Conservation (phyloP, 75 land plant genomes). For the Selaginella tamariscina region DNA sequence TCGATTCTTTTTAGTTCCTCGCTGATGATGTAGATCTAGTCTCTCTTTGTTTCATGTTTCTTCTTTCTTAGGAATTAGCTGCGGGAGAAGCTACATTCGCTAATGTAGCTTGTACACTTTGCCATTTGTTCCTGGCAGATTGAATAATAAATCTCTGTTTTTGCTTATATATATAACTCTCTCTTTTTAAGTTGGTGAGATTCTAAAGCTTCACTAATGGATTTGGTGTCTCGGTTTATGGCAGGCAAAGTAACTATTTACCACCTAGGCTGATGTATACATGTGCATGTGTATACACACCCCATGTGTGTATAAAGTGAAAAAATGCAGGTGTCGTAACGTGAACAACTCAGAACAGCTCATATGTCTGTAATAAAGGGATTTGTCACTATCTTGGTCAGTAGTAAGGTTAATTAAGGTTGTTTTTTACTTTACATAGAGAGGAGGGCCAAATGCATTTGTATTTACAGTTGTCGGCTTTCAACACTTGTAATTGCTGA, state of each 20-base stretch:
- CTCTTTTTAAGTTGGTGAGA: background rate
- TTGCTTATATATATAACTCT: background rate
- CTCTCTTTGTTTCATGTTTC: background rate
- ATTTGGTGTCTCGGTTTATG: too few species aligned
- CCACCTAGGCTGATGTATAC: too few species aligned
- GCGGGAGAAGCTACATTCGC: background rate
- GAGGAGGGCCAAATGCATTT: background rate
- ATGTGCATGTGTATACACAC: too few species aligned
- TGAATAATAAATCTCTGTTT: background rate
- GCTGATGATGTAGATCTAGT: background rate
- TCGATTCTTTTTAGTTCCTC: background rate
- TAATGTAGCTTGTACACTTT: constrained; percentile 2
- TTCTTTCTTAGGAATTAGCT: background rate
- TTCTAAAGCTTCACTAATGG: too few species aligned
- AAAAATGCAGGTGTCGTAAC: too few species aligned
- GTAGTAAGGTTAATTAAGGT: background rate
- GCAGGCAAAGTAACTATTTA: too few species aligned
- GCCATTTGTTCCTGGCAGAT: background rate
- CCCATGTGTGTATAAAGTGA: too few species aligned
- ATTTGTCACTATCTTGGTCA: background rate
- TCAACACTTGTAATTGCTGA: background rate
- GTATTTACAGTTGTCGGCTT: background rate
- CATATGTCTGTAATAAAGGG: too few species aligned
- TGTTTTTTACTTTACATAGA: background rate
- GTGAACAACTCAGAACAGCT: too few species aligned